phyloP scores from a whole-genome alignment of 169 alveolate species.

The Cyclospora cayetanensis region DNA sequence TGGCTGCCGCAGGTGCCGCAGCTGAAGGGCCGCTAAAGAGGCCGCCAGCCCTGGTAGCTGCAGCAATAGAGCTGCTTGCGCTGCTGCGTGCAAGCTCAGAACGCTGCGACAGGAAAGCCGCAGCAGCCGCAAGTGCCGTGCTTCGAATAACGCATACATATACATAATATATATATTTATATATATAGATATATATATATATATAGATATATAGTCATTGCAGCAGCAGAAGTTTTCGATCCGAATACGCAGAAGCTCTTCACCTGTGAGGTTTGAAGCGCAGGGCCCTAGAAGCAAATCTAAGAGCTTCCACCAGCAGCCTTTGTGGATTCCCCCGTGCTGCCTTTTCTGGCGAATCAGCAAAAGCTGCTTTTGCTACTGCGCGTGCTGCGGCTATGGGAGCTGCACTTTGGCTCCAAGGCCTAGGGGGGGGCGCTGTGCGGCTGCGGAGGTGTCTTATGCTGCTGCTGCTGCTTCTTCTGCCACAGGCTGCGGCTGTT shows the following conservation, averaged over 20 bases:
- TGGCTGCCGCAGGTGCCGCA: not conserved
- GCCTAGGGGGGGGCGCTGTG: not conserved
- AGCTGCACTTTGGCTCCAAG: not conserved
- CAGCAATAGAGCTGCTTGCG: constrained; percentile 34
- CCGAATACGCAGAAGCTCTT: not conserved
- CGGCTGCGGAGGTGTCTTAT: not conserved
- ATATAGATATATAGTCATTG: no score
- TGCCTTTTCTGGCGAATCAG: not conserved
- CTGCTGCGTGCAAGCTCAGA: constrained; percentile 29
- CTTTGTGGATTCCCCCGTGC: not conserved
- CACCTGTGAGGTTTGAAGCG: not conserved
- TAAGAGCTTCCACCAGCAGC: constrained; percentile 13
- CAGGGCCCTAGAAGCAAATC: constrained; percentile 11
- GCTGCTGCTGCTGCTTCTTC: not conserved
- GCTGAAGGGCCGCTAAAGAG: not conserved
- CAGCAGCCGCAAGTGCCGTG: constrained; percentile 14
- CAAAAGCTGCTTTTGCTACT: constrained; percentile 13
- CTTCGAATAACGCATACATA: not conserved
- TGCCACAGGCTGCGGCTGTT: not conserved
- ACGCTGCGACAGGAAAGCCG: constrained; percentile 19
- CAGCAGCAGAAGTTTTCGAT: not conserved
- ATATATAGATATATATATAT: no score
- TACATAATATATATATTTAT: not conserved
- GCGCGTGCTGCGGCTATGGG: constrained; percentile 2
- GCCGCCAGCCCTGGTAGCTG: not conserved